Base-by-base conservation (phyloP, 78 protist species). In the Dictyostelium purpureum region DNA sequence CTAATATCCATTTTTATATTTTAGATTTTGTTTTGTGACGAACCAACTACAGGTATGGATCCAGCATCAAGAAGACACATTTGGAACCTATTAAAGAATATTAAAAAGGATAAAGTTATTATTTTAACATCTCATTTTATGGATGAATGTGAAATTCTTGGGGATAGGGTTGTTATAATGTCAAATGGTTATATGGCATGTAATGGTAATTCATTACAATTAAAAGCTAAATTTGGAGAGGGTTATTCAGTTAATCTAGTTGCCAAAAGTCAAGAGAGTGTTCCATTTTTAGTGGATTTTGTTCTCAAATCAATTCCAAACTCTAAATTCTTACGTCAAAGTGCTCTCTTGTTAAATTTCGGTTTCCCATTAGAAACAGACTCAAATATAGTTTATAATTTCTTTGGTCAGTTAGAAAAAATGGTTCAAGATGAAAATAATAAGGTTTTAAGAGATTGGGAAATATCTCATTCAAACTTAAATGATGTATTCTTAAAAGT, bases 121-220 rank as follows among this genome's bases (percentile, higher is more conserved):
- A 77, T 98, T 35, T 65, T 97, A n/a, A 98, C 98, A n/a, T 71
- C 96, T 1, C 94, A 90, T 31, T 59, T 96, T 88, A 57, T 88
- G 82, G 45, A 94, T 67, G 98, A 98, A 69, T 80, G 97, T 6
- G 91, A 83, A 16, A 74, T 82, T 24, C 96, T 99, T n/a, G 97
- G 98, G 21, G 98, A 98, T 69, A 51, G 94, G 54, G 95, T 99
- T 28, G 97, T 95, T 61, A 97, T 99, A 65, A 98, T 99, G 98
- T 31, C 93, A 37, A 71, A 87, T 33, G 99, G 98, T 49, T 6
- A 45, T 11, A 80, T 97, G 77, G 75, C 77, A n/a, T 61, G 89
- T 31, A n/a, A 81, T 51, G 99, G 99, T 40, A 87, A 85, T 51
- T 76, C 98, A 6, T 35, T 97, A 42, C 94, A 87, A 74, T 81